A percentile compares a stretch with the other conserved stretches of the same genome.
Conservation (phyloP, 805 yeast species). For the Sugiyamaella qingdaonensis region DNA sequence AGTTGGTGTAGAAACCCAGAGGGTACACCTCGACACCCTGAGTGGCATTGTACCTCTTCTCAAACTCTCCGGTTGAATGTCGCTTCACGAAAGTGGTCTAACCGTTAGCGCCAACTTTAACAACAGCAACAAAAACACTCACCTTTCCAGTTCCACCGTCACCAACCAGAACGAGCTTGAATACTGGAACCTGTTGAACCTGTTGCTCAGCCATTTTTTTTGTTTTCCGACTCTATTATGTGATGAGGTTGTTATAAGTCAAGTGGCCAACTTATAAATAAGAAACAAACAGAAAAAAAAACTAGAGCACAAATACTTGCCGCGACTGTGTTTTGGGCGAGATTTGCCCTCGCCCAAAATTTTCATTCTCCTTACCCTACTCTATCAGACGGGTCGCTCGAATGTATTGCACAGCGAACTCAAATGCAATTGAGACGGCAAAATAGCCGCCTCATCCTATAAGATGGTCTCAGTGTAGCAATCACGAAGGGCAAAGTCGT, state of each 20-base stretch:
- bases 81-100: constrained; percentile 98
- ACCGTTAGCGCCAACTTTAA: neutral
- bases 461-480: too few species aligned
- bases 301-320: constrained; percentile 8
- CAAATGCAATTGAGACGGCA: too few species aligned
- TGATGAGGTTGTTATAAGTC: neutral
- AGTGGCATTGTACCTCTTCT: constrained; percentile 97
- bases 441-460: too few species aligned
- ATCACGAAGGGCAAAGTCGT: too few species aligned
- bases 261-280: constrained; percentile 2
- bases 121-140: constrained; percentile 28
- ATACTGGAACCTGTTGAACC: constrained; percentile 92
- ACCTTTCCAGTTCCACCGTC: constrained; percentile 99
- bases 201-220: constrained; percentile 35
- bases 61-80: constrained; percentile 98
- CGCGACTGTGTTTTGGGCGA: neutral
- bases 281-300: constrained; percentile 11
- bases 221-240: neutral
- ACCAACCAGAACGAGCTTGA: constrained; percentile 98
- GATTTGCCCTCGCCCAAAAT: constrained; percentile 10
- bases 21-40: constrained; percentile 99
- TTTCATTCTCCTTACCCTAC: constrained; percentile 4
- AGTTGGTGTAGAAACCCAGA: constrained; percentile 95
- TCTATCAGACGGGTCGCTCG: too few species aligned
- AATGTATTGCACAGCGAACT: too few species aligned